Conservation (phyloP, 345 rosid genomes). For the Camelina sativa region DNA sequence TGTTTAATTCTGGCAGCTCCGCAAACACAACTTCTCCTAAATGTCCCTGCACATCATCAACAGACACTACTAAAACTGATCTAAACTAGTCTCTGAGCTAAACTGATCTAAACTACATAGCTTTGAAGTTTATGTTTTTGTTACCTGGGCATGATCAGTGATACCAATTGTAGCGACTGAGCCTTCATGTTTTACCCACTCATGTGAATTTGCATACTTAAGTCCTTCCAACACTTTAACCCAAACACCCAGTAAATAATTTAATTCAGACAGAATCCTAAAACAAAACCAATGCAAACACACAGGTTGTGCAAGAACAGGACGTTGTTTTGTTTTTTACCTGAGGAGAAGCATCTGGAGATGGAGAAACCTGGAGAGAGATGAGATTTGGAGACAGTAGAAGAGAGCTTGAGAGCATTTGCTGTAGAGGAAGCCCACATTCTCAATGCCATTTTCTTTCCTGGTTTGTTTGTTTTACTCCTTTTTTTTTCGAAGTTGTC, state of each 20-base stretch:
- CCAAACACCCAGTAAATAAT: slow-evolving; percentile 17
- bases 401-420: slow-evolving; percentile 76
- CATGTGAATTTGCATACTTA: slow-evolving; percentile 88
- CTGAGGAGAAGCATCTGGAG: slow-evolving; percentile 84
- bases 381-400: slow-evolving; percentile 37
- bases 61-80: slow-evolving; percentile 7
- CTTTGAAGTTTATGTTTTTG: background rate
- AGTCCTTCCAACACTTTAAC: slow-evolving; percentile 76
- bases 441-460: slow-evolving; percentile 71
- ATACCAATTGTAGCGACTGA: slow-evolving; percentile 81
- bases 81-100: slow-evolving; percentile 4
- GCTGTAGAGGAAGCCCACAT: slow-evolving; percentile 98
- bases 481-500: background rate
- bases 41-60: slow-evolving; percentile 61
- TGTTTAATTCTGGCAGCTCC: slow-evolving; percentile 74
- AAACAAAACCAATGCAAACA: slow-evolving; percentile 20
- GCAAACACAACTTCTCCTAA: slow-evolving; percentile 96
- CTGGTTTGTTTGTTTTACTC: slow-evolving; percentile 26
- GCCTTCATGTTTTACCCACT: slow-evolving; percentile 95
- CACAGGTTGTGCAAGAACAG: background rate
- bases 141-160: slow-evolving; percentile 95
- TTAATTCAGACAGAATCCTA: slow-evolving; percentile 12
- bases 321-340: slow-evolving; percentile 39
- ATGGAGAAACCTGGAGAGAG: slow-evolving; percentile 59
- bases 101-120: background rate